phyloP scores from a whole-genome alignment of 306 rosid genomes.

The Luffa aegyptiaca region DNA sequence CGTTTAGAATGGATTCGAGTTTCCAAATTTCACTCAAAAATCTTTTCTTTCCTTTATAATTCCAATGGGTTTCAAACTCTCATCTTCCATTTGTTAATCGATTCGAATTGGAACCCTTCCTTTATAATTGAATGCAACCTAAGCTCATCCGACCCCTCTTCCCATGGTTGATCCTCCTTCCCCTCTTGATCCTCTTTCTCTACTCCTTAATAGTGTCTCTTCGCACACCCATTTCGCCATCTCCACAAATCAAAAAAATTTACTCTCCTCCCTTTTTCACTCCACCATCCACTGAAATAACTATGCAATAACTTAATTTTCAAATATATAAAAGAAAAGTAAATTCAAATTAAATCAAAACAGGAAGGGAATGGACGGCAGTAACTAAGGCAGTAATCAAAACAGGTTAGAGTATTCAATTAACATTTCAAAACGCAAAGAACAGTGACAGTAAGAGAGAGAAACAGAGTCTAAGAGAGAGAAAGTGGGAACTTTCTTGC shows the following conservation, averaged over 20 bases:
- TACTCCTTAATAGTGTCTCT: conserved; percentile 37
- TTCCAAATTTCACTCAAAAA: too few relatives aligned
- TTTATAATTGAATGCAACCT: too few relatives aligned
- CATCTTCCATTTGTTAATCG: too few relatives aligned
- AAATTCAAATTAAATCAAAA: not conserved
- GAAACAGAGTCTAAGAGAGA: not conserved
- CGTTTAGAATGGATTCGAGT: too few relatives aligned
- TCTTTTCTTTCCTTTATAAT: too few relatives aligned
- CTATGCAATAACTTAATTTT: not conserved
- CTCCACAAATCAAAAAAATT: conserved; percentile 6
- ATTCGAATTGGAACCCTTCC: too few relatives aligned
- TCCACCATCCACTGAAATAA: conserved; percentile 14
- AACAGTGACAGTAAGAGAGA: conserved; percentile 1
- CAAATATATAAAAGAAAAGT: not conserved
- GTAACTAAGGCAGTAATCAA: too few relatives aligned
- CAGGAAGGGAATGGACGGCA: not conserved
- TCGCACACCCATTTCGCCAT: conserved; percentile 11
- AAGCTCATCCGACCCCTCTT: conserved; percentile 49
- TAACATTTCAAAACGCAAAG: not conserved
- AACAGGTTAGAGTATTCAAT: not conserved
- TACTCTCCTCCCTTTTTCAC: too few relatives aligned
- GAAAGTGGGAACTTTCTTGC: not conserved
- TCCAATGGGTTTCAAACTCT: too few relatives aligned
- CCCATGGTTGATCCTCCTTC: conserved; percentile 46
- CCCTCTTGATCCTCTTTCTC: conserved; percentile 34